phyloP scores from a whole-genome alignment of 2,329 filamentous ascomycete genomes.

The Diplocarpon rosae region DNA sequence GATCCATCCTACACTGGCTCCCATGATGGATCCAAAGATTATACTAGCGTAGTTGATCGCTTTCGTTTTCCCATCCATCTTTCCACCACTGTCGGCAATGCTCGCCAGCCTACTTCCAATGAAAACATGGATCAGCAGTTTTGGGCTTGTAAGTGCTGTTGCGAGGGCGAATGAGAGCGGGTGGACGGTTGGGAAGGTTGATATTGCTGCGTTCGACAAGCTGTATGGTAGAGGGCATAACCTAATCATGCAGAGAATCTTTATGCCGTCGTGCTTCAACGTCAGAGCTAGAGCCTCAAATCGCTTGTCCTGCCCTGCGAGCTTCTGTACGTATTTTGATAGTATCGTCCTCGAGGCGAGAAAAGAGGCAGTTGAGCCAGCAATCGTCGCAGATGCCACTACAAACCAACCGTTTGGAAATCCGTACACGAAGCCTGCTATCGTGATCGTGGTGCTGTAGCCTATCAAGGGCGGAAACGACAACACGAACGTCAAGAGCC shows the following conservation, averaged over 20 bases:
- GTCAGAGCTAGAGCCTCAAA: conserved; percentile 85
- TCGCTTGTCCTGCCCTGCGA: conserved; percentile 73
- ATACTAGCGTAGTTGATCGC: conserved; percentile 78
- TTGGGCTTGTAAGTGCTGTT: conserved; percentile 72
- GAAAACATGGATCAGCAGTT: conserved; percentile 85
- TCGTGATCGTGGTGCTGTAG: conserved; percentile 56
- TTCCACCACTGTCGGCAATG: conserved; percentile 71
- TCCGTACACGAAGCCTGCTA: conserved; percentile 61
- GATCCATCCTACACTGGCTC: conserved; percentile 65
- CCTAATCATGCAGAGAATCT: conserved; percentile 81
- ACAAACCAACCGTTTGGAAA: conserved; percentile 63
- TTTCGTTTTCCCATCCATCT: conserved; percentile 72
- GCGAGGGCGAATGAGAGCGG: conserved; percentile 68
- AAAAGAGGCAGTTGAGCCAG: conserved; percentile 71
- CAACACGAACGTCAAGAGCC: conserved; percentile 52
- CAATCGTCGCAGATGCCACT: conserved; percentile 62
- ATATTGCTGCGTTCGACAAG: conserved; percentile 85
- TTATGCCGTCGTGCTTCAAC: conserved; percentile 79
- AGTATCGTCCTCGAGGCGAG: conserved; percentile 70
- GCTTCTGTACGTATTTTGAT: conserved; percentile 63
- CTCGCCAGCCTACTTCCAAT: conserved; percentile 75
- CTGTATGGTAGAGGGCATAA: conserved; percentile 90
- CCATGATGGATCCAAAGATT: conserved; percentile 56
- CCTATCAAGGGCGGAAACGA: conserved; percentile 64
- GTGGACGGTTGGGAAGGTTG: conserved; percentile 81